Percentiles rank a stretch among this genome's conserved stretches.
phyloP scores from a whole-genome alignment of 306 rosid species.

The Begonia loranthoides region DNA sequence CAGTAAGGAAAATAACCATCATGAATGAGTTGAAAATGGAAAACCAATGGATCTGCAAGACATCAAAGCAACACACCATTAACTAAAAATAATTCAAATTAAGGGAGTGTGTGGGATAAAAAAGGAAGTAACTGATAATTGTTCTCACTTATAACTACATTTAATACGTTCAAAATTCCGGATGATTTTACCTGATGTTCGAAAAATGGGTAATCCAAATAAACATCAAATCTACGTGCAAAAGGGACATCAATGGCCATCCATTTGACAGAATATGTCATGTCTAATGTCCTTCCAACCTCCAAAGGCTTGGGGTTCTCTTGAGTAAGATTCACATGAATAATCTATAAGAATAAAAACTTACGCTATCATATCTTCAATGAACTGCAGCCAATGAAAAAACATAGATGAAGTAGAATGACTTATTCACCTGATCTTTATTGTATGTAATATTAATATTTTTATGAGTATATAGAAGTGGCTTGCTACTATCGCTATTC shows the following conservation, averaged over 20 bases:
- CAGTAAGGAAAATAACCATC: slow-evolving; percentile 99
- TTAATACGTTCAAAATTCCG: too few relatives aligned
- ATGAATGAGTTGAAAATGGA: slow-evolving; percentile 94
- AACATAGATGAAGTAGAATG: not conserved
- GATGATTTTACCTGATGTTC: slow-evolving; percentile 71
- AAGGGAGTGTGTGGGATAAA: slow-evolving; percentile 6
- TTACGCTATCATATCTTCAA: slow-evolving; percentile 7
- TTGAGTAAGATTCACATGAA: slow-evolving; percentile 86
- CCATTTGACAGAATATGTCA: slow-evolving; percentile 92
- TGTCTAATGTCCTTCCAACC: slow-evolving; percentile 46
- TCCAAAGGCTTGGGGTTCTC: slow-evolving; percentile 70
- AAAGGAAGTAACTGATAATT: not conserved
- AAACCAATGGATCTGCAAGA: slow-evolving; percentile 93
- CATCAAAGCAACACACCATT: slow-evolving; percentile 1
- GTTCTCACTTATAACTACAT: too few relatives aligned
- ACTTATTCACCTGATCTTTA: slow-evolving; percentile 63
- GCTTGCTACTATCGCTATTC: slow-evolving; percentile 66
- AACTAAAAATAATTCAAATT: slow-evolving; percentile 2
- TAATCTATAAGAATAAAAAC: slow-evolving; percentile 39
- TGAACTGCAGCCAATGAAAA: not conserved
- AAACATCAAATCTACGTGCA: slow-evolving; percentile 85
- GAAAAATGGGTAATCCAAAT: slow-evolving; percentile 89
- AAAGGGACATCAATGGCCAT: slow-evolving; percentile 55
- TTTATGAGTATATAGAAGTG: slow-evolving; percentile 74
- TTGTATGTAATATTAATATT: slow-evolving; percentile 55